phyloP scores from a whole-genome alignment of 2,329 filamentous ascomycete species.

The Neobulgaria alba region DNA sequence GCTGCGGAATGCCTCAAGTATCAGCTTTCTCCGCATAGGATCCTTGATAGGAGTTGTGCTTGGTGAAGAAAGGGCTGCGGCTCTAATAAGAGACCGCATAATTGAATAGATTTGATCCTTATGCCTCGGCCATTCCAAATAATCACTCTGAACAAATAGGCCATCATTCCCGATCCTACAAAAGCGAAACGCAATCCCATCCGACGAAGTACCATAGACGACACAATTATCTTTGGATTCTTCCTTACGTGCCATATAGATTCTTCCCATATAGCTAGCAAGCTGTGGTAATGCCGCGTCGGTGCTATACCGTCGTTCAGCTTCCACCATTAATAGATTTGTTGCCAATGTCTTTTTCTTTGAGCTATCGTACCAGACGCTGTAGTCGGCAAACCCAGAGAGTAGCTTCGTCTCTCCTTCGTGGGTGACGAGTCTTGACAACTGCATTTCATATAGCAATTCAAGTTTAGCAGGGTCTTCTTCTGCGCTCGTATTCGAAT shows the following conservation, averaged over 20 bases:
- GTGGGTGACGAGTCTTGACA: not conserved
- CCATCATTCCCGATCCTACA: not conserved
- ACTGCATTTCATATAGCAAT: not conserved
- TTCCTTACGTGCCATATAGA: not conserved
- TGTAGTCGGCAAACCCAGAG: not conserved
- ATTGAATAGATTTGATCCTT: not conserved
- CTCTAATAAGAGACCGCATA: not conserved
- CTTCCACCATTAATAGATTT: not conserved
- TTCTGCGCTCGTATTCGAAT: not conserved
- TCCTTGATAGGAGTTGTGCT: not conserved
- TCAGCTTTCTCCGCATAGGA: not conserved
- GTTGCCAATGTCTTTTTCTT: not conserved
- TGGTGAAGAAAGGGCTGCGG: not conserved
- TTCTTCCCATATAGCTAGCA: not conserved
- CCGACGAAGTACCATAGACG: not conserved
- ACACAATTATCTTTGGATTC: not conserved
- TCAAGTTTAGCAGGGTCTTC: slow-evolving; percentile 1
- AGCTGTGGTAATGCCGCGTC: not conserved
- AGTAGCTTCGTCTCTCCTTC: not conserved
- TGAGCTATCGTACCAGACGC: not conserved
- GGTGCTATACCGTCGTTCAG: not conserved
- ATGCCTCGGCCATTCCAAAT: not conserved
- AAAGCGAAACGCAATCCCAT: not conserved
- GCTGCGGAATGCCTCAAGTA: slow-evolving; percentile 1
- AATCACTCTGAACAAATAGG: not conserved